Conservation (phyloP, 2,329 filamentous ascomycete species). For the Ceratocystis variospora region DNA sequence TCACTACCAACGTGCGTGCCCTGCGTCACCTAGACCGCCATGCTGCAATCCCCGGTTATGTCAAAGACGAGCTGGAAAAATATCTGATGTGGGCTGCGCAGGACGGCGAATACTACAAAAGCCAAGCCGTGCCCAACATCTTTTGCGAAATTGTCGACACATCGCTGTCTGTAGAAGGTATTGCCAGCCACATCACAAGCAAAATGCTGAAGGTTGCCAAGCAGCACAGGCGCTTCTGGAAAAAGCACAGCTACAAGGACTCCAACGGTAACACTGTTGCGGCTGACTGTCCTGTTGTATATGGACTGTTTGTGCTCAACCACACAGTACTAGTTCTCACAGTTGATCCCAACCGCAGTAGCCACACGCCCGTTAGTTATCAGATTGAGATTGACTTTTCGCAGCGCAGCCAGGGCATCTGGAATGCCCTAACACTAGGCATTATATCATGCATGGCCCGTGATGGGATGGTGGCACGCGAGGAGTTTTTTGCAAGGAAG, state of each 20-base stretch:
- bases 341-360: constrained; percentile 28
- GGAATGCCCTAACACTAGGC: constrained; percentile 33
- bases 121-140: constrained; percentile 30
- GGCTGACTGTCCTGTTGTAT: constrained; percentile 29
- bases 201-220: constrained; percentile 28
- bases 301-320: constrained; percentile 32
- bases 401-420: constrained; percentile 30
- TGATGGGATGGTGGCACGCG: constrained; percentile 13
- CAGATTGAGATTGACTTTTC: constrained; percentile 32
- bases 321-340: constrained; percentile 30
- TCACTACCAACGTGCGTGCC: constrained; percentile 28
- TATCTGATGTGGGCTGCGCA: constrained; percentile 32
- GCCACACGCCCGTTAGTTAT: constrained; percentile 29
- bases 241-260: background rate
- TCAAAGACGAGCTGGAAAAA: constrained; percentile 27
- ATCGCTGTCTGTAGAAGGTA: constrained; percentile 21
- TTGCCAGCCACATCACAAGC: constrained; percentile 27
- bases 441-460: constrained; percentile 21
- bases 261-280: background rate
- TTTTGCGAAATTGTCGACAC: constrained; percentile 28
- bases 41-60: constrained; percentile 25
- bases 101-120: constrained; percentile 28
- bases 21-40: constrained; percentile 27
- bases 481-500: constrained; percentile 7
- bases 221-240: constrained; percentile 29